A percentile compares a stretch with the other conserved stretches of the same genome.
Conservation (phyloP, 805 yeast species). For the Barnettozyma salicaria region DNA sequence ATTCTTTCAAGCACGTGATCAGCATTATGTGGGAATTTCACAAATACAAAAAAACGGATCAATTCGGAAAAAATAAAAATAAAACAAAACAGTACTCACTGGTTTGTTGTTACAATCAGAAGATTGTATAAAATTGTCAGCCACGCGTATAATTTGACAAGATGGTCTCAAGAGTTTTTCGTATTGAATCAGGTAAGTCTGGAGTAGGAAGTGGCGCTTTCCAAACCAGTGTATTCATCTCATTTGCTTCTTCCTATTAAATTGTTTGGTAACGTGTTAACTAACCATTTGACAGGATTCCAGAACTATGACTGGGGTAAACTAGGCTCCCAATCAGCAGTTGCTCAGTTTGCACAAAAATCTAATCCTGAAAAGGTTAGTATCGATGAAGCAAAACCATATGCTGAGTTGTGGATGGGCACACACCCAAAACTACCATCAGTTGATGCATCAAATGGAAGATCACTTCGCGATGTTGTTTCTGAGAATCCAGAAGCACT, state of each 20-base stretch:
- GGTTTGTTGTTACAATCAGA: no score
- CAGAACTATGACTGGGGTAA: slow-evolving; percentile 90
- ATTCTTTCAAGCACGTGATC: no score
- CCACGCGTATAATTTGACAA: no score
- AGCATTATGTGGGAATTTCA: not conserved
- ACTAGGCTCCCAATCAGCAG: slow-evolving; percentile 77
- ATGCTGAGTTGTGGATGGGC: slow-evolving; percentile 99
- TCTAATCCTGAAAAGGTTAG: slow-evolving; percentile 51
- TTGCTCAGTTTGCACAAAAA: slow-evolving; percentile 76
- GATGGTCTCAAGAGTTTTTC: slow-evolving; percentile 32
- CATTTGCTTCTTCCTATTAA: not conserved
- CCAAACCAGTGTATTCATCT: not conserved
- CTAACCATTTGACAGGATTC: slow-evolving; percentile 37
- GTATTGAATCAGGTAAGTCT: slow-evolving; percentile 37
- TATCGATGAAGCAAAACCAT: slow-evolving; percentile 74
- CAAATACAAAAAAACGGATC: not conserved
- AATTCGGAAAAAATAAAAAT: not conserved
- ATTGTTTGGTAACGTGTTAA: not conserved
- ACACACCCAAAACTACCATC: slow-evolving; percentile 94
- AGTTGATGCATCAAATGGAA: slow-evolving; percentile 40
- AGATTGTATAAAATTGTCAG: no score
- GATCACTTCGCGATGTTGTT: slow-evolving; percentile 63
- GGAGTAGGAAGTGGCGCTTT: not conserved
- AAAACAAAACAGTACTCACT: not conserved
- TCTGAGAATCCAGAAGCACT: slow-evolving; percentile 48